These are phyloP conservation scores for Pseudevernia furfuracea DNA, from an alignment of 495 filamentous ascomycete genomes.

Conservation along the genomic window DNA sequence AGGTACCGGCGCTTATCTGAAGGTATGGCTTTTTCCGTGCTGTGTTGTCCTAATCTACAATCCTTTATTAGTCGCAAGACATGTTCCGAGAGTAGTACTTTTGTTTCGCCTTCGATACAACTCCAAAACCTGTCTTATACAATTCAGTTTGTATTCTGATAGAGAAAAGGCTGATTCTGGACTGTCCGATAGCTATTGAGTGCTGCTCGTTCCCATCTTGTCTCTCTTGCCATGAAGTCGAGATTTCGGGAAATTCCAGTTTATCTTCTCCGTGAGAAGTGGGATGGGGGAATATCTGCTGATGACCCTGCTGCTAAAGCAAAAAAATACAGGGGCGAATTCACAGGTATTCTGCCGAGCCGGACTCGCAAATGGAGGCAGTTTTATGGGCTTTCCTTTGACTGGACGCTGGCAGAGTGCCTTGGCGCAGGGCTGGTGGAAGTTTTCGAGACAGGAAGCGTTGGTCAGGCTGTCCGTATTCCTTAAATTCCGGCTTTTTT, in stretches of 20 bases:
- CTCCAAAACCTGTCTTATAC: background rate
- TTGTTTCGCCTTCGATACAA: background rate
- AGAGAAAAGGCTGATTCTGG: background rate
- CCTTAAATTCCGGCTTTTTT: background rate
- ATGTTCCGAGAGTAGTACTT: background rate
- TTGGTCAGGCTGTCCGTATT: constrained; percentile 62
- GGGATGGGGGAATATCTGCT: constrained; percentile 67
- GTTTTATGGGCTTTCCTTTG: constrained; percentile 67
- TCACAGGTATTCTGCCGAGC: constrained; percentile 60
- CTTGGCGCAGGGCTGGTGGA: constrained; percentile 74
- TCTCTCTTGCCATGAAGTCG: constrained; percentile 57
- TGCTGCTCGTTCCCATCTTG: constrained; percentile 57
- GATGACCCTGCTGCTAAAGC: constrained; percentile 49
- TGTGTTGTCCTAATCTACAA: background rate
- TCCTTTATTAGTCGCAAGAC: background rate
- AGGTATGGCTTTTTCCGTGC: constrained; percentile 19
- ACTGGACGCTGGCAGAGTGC: constrained; percentile 71
- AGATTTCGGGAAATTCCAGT: constrained; percentile 58
- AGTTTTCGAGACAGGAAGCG: constrained; percentile 75
- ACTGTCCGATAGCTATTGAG: constrained; percentile 41
- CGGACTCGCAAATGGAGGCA: constrained; percentile 74
- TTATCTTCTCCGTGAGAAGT: constrained; percentile 60
- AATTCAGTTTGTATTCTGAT: background rate
- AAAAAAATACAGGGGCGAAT: constrained; percentile 61
- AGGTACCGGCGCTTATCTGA: constrained; percentile 63